These are phyloP conservation scores for Chytriomyces sp. DNA, from an alignment of 192 early-diverging fungal species.

Conservation along the genomic window DNA sequence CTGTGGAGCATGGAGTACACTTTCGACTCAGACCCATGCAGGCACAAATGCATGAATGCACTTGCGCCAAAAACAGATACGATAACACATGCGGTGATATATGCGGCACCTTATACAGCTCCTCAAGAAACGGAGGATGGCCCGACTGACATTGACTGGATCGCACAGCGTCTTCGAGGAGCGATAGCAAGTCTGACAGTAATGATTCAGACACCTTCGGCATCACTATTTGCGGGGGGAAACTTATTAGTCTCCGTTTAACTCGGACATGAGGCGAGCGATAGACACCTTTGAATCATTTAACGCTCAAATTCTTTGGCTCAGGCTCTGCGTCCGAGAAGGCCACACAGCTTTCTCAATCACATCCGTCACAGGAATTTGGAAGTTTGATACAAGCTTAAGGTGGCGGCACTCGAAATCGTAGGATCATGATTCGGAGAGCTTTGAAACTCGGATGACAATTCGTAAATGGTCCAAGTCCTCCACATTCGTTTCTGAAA, in stretches of 20 bases:
- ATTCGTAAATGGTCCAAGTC: too few relatives aligned
- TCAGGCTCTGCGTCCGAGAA: not conserved
- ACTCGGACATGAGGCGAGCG: not conserved
- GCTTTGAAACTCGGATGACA: too few relatives aligned
- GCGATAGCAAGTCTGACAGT: slow-evolving; percentile 2
- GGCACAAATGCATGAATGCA: slow-evolving; percentile 14
- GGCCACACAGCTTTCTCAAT: too few relatives aligned
- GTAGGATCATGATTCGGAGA: too few relatives aligned
- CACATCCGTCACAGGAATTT: too few relatives aligned
- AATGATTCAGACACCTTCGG: slow-evolving; percentile 12
- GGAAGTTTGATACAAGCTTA: too few relatives aligned
- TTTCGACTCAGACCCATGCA: not conserved
- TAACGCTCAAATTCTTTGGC: slow-evolving; percentile 13
- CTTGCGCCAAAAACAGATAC: too few relatives aligned
- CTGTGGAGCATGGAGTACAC: slow-evolving; percentile 12
- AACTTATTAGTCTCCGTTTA: not conserved
- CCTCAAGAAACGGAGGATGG: not conserved
- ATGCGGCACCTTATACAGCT: slow-evolving; percentile 27
- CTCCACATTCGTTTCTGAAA: too few relatives aligned
- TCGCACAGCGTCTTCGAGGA: not conserved
- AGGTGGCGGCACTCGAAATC: too few relatives aligned
- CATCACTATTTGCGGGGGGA: not conserved
- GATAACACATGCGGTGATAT: too few relatives aligned
- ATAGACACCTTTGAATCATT: slow-evolving; percentile 27
- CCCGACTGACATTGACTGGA: not conserved